Evolutionary conservation across 73 alveolate genomes (phyloP).

Genomic region (Symbiodinium pilosum): DNA sequence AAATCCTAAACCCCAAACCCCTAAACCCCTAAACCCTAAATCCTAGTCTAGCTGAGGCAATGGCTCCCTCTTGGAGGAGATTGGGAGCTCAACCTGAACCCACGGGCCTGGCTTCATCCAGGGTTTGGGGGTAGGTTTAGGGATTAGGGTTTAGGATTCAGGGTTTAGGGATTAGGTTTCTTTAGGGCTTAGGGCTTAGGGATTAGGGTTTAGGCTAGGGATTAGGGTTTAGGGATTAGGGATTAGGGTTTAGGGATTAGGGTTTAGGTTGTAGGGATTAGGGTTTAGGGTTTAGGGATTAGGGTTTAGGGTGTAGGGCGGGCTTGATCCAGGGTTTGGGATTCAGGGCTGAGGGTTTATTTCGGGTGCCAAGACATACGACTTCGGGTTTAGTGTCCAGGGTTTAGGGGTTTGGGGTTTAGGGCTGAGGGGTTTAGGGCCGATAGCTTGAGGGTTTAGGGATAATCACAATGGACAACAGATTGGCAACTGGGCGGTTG

Average conservation of each 20-base stretch:
- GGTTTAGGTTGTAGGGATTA: background rate
- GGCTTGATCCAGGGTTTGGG: background rate
- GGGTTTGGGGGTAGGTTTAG: background rate
- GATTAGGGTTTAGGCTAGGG: background rate
- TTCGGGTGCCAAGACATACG: background rate
- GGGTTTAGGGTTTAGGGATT: too few relatives aligned
- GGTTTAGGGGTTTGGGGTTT: background rate
- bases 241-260: background rate
- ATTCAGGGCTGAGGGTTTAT: background rate
- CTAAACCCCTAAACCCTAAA: background rate
- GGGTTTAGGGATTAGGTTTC: background rate
- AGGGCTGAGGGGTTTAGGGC: too few relatives aligned
- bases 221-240: background rate
- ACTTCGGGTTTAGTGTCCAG: background rate
- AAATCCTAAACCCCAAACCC: background rate
- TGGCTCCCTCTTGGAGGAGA: slow-evolving; percentile 86
- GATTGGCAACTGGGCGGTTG: too few relatives aligned
- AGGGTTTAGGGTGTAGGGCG: too few relatives aligned
- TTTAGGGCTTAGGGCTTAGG: background rate
- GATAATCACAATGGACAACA: too few relatives aligned
- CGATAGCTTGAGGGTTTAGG: too few relatives aligned
- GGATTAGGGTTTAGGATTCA: background rate
- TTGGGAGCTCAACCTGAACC: slow-evolving; percentile 59
- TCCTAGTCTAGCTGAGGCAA: background rate
- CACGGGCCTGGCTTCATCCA: background rate